Evolutionary conservation across 2,329 filamentous ascomycete species (phyloP).

Genomic region (Cladophialophora exuberans): DNA sequence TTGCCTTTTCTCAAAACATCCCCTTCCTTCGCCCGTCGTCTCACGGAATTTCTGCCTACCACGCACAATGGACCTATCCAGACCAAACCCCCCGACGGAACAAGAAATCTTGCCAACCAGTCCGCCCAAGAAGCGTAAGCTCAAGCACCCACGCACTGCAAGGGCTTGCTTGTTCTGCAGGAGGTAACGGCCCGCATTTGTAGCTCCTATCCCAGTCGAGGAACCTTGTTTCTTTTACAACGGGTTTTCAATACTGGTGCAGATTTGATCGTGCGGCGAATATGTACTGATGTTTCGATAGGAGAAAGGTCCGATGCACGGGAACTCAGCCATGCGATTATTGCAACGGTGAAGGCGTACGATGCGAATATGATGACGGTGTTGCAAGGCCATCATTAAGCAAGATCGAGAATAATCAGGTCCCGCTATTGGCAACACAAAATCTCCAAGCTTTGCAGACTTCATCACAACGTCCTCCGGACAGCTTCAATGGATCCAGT

Average conservation of each 20-base stretch:
- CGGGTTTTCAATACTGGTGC: neutral
- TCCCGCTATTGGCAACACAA: neutral
- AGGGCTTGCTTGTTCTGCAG: conserved; percentile 32
- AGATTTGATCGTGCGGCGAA: neutral
- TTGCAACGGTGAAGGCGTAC: conserved; percentile 29
- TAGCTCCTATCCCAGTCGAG: neutral
- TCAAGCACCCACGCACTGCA: conserved; percentile 31
- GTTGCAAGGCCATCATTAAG: conserved; percentile 1
- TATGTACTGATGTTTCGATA: conserved; percentile 7
- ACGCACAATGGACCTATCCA: conserved; percentile 4
- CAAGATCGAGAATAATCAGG: neutral
- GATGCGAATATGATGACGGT: conserved; percentile 30
- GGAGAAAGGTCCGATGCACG: conserved; percentile 31
- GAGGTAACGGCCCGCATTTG: conserved; percentile 22
- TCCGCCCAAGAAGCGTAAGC: conserved; percentile 31
- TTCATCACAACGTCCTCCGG: neutral
- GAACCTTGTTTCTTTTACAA: neutral
- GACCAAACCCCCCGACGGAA: neutral
- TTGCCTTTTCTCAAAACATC: neutral
- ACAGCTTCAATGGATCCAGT: neutral
- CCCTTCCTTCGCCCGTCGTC: neutral
- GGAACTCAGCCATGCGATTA: conserved; percentile 32
- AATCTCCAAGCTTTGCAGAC: neutral
- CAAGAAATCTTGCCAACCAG: conserved; percentile 14
- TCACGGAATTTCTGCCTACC: conserved; percentile 5